Conservation (phyloP, 768 basidiomycete genomes). For the Russula olivacea region DNA sequence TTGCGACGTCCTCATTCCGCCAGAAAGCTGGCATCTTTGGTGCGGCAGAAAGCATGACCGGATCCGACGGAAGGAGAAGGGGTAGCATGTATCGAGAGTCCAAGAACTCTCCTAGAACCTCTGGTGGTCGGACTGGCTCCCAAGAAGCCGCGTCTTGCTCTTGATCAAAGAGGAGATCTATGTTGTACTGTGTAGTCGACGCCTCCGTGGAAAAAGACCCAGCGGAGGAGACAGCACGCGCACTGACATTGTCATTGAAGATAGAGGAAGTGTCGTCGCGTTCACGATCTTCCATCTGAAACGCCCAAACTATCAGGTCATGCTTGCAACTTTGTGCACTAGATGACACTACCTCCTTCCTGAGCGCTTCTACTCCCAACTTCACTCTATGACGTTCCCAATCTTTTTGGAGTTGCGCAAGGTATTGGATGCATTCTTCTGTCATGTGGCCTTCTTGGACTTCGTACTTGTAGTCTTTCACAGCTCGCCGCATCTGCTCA, state of each 20-base stretch:
- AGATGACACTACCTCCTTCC: conserved; percentile 58
- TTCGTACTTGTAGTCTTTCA: conserved; percentile 91
- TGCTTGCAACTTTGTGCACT: neutral
- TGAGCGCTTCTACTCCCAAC: conserved; percentile 76
- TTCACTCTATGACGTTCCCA: conserved; percentile 93
- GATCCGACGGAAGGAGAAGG: conserved; percentile 74
- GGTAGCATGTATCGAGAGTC: conserved; percentile 94
- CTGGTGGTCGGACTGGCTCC: conserved; percentile 72
- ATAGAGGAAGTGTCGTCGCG: conserved; percentile 49
- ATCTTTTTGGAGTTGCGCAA: conserved; percentile 92
- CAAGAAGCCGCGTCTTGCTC: conserved; percentile 59
- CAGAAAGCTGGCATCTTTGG: conserved; percentile 43
- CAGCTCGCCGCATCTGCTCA: conserved; percentile 83
- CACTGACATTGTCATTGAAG: conserved; percentile 30
- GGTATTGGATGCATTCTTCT: conserved; percentile 91
- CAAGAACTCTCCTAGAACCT: conserved; percentile 82
- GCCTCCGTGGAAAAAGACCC: conserved; percentile 30
- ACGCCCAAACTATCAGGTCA: conserved; percentile 1
- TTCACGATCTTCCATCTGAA: conserved; percentile 62
- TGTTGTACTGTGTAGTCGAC: conserved; percentile 44
- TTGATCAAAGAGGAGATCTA: conserved; percentile 79
- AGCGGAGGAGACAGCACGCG: conserved; percentile 27
- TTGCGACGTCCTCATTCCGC: conserved; percentile 32
- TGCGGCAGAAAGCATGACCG: conserved; percentile 65
- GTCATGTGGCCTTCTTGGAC: conserved; percentile 89